Evolutionary conservation across 2,329 filamentous ascomycete genomes (phyloP), one percentile per base, ranked within the genome.

Genomic region (Zasmidium cellare): DNA sequence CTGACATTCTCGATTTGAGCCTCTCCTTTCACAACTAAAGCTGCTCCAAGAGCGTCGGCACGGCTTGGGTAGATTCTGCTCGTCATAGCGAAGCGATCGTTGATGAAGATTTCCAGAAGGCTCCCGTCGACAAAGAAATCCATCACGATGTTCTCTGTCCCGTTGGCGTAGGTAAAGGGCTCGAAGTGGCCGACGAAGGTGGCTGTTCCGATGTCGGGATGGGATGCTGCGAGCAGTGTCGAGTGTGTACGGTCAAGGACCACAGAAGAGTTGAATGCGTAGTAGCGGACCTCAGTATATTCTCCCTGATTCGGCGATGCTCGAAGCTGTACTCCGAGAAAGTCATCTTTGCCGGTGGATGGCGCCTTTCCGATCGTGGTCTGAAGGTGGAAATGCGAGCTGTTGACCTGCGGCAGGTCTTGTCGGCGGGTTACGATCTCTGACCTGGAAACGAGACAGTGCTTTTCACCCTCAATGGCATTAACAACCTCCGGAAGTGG

Each of bases 81-180:
- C 9, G 70, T 69, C 38, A 71, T 62, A 2, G 68, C 65, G n/a
- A 71, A 71, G 35, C 70, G 64, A 45, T 70, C 74, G 53, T 79
- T 79, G 23, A 77, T 65, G 59, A 74, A 76, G 22, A 79, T 64
- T 65, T 79, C 77, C 0, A 79, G 63, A 25, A 79, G 67, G 5
- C 74, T 76, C 14, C 76, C 76, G 56, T 79, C 77, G 23, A 79
- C 65, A 62, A 75, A 78, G 56, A 79, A 66, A 53, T 77, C 68
- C 66, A 78, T 72, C 3, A 67, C 60, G 18, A 79, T 63, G 22
- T 72, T 67, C 63, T 79, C 76, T 0, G 55, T 53, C 12, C 46
- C 55, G n/a, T 60, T 57, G 19, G 55, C 51, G 31, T 72, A 67
- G 2, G 69, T 72, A 67, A 77, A 77, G 2, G 76, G 75, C 54